These are phyloP conservation scores for Curvularia verruculosa DNA, from an alignment of 2,329 filamentous ascomycete species.

Conservation along the genomic window DNA sequence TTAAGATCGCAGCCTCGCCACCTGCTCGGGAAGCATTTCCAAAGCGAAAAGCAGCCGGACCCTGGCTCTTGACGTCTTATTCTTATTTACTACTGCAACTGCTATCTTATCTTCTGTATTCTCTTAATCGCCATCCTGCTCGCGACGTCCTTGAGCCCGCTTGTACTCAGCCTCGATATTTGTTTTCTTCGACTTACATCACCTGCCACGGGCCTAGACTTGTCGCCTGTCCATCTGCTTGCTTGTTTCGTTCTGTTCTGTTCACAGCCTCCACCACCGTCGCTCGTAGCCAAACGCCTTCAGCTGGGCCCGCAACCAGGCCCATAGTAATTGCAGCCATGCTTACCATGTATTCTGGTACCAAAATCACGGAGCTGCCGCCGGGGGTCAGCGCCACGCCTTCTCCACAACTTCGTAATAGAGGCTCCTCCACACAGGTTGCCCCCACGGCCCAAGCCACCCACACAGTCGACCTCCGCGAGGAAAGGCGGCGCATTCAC, in stretches of 20 bases:
- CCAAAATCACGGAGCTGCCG: slow-evolving; percentile 33
- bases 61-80: slow-evolving; percentile 6
- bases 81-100: not conserved
- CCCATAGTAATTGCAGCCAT: slow-evolving; percentile 21
- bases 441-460: slow-evolving; percentile 20
- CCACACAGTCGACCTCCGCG: slow-evolving; percentile 35
- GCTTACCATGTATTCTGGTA: slow-evolving; percentile 35
- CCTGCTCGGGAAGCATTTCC: slow-evolving; percentile 6
- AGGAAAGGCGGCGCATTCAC: slow-evolving; percentile 59
- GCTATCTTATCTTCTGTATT: not conserved
- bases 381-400: slow-evolving; percentile 26
- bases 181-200: not conserved
- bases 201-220: not conserved
- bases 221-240: not conserved
- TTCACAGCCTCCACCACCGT: not conserved
- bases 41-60: slow-evolving; percentile 4
- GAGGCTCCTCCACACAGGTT: slow-evolving; percentile 22
- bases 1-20: slow-evolving; percentile 39
- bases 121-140: not conserved
- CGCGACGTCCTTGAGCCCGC: not conserved
- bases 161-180: not conserved
- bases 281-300: not conserved
- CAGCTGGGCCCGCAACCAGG: slow-evolving; percentile 20
- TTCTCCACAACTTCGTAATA: slow-evolving; percentile 18
- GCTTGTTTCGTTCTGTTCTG: not conserved